Evolutionary conservation across 1,139 yeast species (phyloP).

Genomic region (Suhomyces chickasaworum): DNA sequence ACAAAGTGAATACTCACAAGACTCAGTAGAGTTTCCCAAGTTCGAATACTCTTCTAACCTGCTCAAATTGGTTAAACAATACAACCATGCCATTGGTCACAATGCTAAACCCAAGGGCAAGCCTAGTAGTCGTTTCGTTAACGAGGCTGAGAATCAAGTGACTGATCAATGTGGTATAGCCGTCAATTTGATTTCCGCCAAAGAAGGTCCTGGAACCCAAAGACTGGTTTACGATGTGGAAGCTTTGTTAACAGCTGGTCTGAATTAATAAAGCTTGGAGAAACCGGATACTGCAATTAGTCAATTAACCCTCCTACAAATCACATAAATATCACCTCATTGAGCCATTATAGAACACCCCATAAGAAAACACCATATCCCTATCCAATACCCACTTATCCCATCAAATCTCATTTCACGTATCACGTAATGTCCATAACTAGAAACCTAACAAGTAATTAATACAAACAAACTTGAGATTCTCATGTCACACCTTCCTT

Average conservation of each 20-base stretch:
- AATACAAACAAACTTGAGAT: too few relatives aligned
- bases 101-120: neutral
- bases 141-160: slow-evolving; percentile 3
- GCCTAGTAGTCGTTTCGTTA: neutral
- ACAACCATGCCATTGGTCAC: slow-evolving; percentile 8
- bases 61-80: slow-evolving; percentile 6
- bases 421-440: neutral
- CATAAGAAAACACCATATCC: neutral
- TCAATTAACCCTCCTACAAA: too few relatives aligned
- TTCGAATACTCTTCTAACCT: slow-evolving; percentile 6
- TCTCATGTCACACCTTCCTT: too few relatives aligned
- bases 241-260: slow-evolving; percentile 11
- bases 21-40: slow-evolving; percentile 6
- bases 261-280: neutral
- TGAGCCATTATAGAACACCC: neutral
- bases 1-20: neutral
- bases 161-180: slow-evolving; percentile 26
- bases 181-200: slow-evolving; percentile 19
- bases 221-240: slow-evolving; percentile 12
- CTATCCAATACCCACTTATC: neutral
- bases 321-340: neutral
- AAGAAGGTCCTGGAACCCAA: slow-evolving; percentile 8
- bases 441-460: too few relatives aligned
- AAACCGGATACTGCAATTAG: too few relatives aligned
- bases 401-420: neutral